Base-by-base conservation (phyloP, 2,329 filamentous ascomycete genomes). In the Hypoxylon sp. region DNA sequence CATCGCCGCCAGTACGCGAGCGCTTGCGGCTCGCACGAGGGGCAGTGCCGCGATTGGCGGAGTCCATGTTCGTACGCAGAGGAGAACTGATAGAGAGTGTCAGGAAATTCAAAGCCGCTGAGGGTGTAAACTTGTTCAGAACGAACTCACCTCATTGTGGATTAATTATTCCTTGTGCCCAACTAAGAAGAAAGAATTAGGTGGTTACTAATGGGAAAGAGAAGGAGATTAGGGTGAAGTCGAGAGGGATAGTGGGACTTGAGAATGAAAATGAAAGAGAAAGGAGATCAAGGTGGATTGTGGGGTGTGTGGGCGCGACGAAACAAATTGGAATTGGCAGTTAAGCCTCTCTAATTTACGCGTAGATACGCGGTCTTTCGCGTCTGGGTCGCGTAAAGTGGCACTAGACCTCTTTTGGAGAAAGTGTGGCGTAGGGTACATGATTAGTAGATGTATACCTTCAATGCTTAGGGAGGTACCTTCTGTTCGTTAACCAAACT, bases 51-150 rank as follows among this genome's bases (percentile, higher is more conserved):
- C 93, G 89, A 81, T 97, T 97, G 75, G 90, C 93, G 71, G 94
- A 94, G 67, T 91, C 89, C 85, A 92, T 91, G 81, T 90, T 93
- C 74, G 90, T 86, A 80, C 91, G 90, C 67, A 97, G 86, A 78
- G 94, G 94, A 79, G 93, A 97, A 84, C 93, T 97, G 77, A 57
- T 48, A 34, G 23, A 61, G 10, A 21, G 59, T 21, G 38, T 70
- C 58, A 67, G 51, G 30, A 52, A 60, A 61, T 41, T 53, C 61
- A 51, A 48, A 43, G 6, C 25, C n/a, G 10, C 7, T 21, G 38
- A 43, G 19, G 17, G 17, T 19, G 21, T 14, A 36, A 7, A 10
- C 13, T 4, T 2, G 32, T 23, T 28, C 4, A 1, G 19, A 23
- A 41, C 32, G 25, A 55, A 52, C 60, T 56, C 50, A 70, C 69